These are phyloP conservation scores for Vaccinium vitisidaea DNA, from an alignment of 148 eudicot genomes.

Conservation along the genomic window DNA sequence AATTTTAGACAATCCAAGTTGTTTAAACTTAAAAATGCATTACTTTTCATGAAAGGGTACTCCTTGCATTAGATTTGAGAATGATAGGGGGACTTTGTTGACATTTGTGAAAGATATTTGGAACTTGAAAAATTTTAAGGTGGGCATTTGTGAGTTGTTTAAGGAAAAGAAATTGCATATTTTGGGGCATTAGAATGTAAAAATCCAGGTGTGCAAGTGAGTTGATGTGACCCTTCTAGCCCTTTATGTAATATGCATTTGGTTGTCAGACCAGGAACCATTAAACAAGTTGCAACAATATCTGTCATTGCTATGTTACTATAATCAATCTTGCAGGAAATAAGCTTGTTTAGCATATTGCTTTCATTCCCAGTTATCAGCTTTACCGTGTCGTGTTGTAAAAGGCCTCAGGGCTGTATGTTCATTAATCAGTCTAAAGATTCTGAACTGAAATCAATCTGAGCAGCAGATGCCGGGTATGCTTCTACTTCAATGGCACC, in stretches of 20 bases:
- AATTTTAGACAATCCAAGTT: too few species aligned
- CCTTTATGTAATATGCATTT: too few species aligned
- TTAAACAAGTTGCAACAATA: neutral
- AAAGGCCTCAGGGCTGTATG: neutral
- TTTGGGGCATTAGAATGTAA: too few species aligned
- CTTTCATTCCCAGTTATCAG: neutral
- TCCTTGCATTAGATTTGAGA: neutral
- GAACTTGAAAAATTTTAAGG: too few species aligned
- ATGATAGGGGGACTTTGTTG: too few species aligned
- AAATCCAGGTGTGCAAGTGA: too few species aligned
- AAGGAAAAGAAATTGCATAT: too few species aligned
- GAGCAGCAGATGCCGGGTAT: neutral
- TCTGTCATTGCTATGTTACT: neutral
- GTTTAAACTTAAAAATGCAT: too few species aligned
- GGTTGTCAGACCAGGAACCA: too few species aligned
- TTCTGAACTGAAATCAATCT: neutral
- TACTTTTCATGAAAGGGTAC: neutral
- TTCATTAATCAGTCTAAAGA: neutral
- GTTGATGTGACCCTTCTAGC: too few species aligned
- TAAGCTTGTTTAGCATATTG: neutral
- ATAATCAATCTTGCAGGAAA: neutral
- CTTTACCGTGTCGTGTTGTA: neutral
- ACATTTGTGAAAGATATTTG: too few species aligned
- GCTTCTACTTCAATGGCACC: neutral
- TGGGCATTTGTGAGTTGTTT: too few species aligned